phyloP scores from a whole-genome alignment of 176 grass and related monocot genomes.

The Otatea glauca region DNA sequence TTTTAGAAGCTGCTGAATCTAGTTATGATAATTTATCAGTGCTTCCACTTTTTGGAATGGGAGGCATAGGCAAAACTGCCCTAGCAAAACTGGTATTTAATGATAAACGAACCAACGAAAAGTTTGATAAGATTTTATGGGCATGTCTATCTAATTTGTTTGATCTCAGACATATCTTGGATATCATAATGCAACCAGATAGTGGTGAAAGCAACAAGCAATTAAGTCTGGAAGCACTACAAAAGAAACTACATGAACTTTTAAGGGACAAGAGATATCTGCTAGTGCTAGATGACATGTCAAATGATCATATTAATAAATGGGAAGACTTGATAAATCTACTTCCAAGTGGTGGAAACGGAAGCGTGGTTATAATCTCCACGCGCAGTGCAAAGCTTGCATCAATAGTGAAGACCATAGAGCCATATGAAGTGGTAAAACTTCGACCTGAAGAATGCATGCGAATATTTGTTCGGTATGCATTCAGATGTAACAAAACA shows the following conservation, averaged over 20 bases:
- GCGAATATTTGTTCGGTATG: not conserved
- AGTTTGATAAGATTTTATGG: conserved; percentile 9
- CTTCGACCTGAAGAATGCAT: not conserved
- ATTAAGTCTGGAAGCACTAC: too few species aligned
- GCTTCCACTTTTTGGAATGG: too few species aligned
- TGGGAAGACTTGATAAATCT: not conserved
- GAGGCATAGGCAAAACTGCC: too few species aligned
- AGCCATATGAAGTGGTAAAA: not conserved
- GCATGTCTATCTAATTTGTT: not conserved
- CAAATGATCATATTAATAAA: not conserved
- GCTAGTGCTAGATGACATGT: too few species aligned
- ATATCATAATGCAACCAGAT: too few species aligned
- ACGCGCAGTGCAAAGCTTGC: not conserved
- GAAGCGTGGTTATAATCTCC: conserved; percentile 14
- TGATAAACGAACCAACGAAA: not conserved
- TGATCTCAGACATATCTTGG: not conserved
- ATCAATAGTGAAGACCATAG: not conserved
- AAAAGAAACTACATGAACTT: too few species aligned
- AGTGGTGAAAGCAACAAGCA: too few species aligned
- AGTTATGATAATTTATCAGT: too few species aligned
- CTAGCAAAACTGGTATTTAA: too few species aligned
- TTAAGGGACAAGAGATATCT: too few species aligned
- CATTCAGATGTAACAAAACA: not conserved
- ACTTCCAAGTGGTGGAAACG: not conserved
- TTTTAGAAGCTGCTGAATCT: too few species aligned